phyloP scores from a whole-genome alignment of 2,329 filamentous ascomycete species.

The Talaromyces piceae region DNA sequence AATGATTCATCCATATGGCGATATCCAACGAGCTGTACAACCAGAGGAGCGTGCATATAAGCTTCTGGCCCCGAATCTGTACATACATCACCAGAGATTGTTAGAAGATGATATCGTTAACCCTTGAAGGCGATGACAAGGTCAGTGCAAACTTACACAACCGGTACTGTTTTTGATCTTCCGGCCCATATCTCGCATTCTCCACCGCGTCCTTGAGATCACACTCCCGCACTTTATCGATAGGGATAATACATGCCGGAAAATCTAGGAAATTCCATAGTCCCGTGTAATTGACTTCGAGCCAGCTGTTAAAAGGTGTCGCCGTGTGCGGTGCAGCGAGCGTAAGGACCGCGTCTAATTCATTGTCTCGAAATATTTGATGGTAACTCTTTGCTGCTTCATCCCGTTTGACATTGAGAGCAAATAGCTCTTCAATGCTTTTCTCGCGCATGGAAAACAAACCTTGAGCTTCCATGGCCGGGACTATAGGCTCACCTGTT shows the following conservation, averaged over 20 bases:
- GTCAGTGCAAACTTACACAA: conserved; percentile 1
- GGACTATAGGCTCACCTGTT: conserved; percentile 5
- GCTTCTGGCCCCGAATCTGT: conserved; percentile 3
- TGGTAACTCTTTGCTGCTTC: conserved; percentile 17
- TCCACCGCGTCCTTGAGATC: conserved; percentile 2
- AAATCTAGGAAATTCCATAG: conserved; percentile 8
- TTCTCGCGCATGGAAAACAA: conserved; percentile 11
- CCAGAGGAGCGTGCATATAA: conserved; percentile 1
- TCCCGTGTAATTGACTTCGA: conserved; percentile 1
- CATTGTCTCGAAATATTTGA: conserved; percentile 5
- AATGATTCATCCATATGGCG: conserved; percentile 4
- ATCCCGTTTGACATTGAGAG: conserved; percentile 34
- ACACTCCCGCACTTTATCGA: conserved; percentile 3
- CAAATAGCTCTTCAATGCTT: conserved; percentile 34
- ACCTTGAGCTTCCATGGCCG: conserved; percentile 4
- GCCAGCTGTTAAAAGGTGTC: conserved; percentile 40
- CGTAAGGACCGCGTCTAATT: conserved; percentile 42
- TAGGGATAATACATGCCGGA: conserved; percentile 6
- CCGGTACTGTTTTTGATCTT: conserved; percentile 3
- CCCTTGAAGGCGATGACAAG: background rate
- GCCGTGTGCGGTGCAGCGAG: conserved; percentile 45
- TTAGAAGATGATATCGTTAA: background rate
- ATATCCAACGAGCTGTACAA: conserved; percentile 7
- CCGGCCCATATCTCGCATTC: conserved; percentile 6
- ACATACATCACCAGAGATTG: background rate